These are phyloP conservation scores for Ustilago hordei DNA, from an alignment of 1,284 basidiomycete species.

Conservation along the genomic window DNA sequence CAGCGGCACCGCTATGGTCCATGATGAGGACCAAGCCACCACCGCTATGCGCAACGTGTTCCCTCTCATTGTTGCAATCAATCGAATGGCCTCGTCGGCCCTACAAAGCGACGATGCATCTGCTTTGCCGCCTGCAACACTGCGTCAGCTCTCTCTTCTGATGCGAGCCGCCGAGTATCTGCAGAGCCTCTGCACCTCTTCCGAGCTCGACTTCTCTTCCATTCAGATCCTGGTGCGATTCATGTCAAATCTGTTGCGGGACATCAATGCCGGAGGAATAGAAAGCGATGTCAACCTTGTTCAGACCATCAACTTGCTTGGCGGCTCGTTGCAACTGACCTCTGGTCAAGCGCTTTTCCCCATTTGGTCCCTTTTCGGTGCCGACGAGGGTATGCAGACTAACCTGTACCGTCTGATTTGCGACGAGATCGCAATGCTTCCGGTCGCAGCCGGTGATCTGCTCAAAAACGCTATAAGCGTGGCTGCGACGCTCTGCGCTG, in stretches of 20 bases:
- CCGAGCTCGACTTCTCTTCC: conserved; percentile 53
- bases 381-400: conserved; percentile 42
- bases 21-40: conserved; percentile 41
- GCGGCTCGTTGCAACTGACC: conserved; percentile 45
- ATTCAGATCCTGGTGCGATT: conserved; percentile 49
- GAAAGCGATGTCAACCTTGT: conserved; percentile 10
- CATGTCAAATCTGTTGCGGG: conserved; percentile 37
- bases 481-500: conserved; percentile 44
- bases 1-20: conserved; percentile 25
- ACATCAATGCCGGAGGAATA: conserved; percentile 18
- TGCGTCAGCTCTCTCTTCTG: conserved; percentile 31
- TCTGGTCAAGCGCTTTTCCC: conserved; percentile 52
- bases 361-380: conserved; percentile 55
- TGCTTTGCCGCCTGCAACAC: conserved; percentile 7
- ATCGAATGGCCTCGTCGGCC: conserved; percentile 17
- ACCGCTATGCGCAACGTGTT: conserved; percentile 44
- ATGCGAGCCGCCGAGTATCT: conserved; percentile 38
- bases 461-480: conserved; percentile 63
- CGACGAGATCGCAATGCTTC: conserved; percentile 26
- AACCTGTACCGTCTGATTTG: conserved; percentile 42
- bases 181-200: conserved; percentile 29
- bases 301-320: conserved; percentile 34
- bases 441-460: conserved; percentile 22
- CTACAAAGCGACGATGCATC: conserved; percentile 2
- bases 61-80: conserved; percentile 26